Evolutionary conservation across 768 basidiomycete species (phyloP), one percentile per base, ranked within the genome.

Genomic region (Rhizopogon sp.): DNA sequence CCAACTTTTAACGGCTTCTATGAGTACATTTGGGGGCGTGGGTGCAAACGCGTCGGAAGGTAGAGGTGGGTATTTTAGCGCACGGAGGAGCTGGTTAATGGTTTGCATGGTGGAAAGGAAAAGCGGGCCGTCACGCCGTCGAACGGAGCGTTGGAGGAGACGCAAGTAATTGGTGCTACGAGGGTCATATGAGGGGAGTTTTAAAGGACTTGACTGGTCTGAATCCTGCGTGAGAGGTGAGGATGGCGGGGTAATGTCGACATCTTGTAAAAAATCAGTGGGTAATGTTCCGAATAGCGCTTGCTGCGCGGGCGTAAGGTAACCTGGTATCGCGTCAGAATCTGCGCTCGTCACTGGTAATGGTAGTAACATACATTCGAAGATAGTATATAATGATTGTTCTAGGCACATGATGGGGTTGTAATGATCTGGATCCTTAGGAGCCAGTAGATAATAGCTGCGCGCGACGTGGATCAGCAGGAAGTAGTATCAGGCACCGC

Each of bases 401-500:
- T 90, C 87, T 35, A 93, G 73, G 64, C 88, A 88, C 76, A 86
- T 79, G 54, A 93, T 85, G 13, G 91, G 91, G 65, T 89, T 87
- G 69, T 92, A 93, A 60, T 92, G 88, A 61, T 93, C 90, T 60
- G 83, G 83, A 74, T 93, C 90, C 63, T 84, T 89, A 31, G 91
- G 91, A 43, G 79, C 83, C 51, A 93, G 78, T 56, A 93, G 77
- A 58, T 88, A 79, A 72, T 84, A 93, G 66, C 89, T 91, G 54
- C 11, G 57, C 33, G 53, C 33, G 52, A 28, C 52, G 47, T 50
- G 44, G 14, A 37, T 39, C 47, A 54, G 28, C 16, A 44, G 37
- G 29, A 13, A 53, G 17, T 13, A 43, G 39, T 20, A 31, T 41
- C 43, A 3, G 20, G 45, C 28, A 50, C 25, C 55, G 43, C 5